A percentile compares a stretch with the other conserved stretches of the same genome.
These are phyloP conservation scores for Neopestalotiopsis sp. DNA, from an alignment of 2,329 filamentous ascomycete species.

Conservation along the genomic window DNA sequence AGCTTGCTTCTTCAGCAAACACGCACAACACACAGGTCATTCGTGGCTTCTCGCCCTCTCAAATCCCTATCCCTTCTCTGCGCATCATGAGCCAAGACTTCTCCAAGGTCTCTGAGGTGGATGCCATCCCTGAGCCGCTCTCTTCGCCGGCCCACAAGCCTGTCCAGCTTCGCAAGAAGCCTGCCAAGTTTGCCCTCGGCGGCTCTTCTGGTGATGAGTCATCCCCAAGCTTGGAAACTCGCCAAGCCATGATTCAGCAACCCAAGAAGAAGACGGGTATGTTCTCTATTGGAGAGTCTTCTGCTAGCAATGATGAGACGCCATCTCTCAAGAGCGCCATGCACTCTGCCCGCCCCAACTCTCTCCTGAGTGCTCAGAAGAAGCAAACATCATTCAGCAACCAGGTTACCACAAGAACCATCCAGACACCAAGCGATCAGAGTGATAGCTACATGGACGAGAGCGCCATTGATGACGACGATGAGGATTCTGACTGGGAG, in stretches of 20 bases:
- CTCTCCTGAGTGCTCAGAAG: conserved; percentile 55
- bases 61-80: conserved; percentile 52
- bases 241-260: conserved; percentile 36
- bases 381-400: conserved; percentile 86
- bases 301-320: conserved; percentile 73
- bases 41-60: conserved; percentile 83
- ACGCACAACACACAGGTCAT: conserved; percentile 66
- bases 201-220: conserved; percentile 81
- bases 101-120: conserved; percentile 50
- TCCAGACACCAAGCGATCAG: conserved; percentile 62
- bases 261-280: conserved; percentile 41
- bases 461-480: conserved; percentile 79
- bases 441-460: conserved; percentile 75
- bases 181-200: conserved; percentile 73
- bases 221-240: conserved; percentile 61
- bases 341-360: conserved; percentile 48
- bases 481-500: conserved; percentile 66
- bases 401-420: conserved; percentile 71
- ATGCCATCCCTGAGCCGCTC: conserved; percentile 64
- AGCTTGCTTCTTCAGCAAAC: conserved; percentile 47
- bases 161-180: conserved; percentile 68
- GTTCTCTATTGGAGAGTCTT: conserved; percentile 63
- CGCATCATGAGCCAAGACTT: conserved; percentile 47
- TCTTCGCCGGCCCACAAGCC: conserved; percentile 65
- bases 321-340: conserved; percentile 65